phyloP scores from a whole-genome alignment of 2,329 filamentous ascomycete species.

The Colletotrichum acutatum region DNA sequence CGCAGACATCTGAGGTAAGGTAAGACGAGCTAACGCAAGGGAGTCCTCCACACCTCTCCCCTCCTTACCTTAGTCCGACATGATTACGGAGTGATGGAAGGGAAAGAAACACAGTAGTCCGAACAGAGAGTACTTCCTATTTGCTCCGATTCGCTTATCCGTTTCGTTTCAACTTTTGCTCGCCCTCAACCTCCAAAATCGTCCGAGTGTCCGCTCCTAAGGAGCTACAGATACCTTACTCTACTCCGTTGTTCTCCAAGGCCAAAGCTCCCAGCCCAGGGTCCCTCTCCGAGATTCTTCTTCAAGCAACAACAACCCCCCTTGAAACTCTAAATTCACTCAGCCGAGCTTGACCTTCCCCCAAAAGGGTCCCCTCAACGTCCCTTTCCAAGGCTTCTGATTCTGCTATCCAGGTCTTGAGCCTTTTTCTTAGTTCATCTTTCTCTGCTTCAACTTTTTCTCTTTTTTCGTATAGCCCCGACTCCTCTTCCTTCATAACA shows the following conservation, averaged over 20 bases:
- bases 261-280: neutral
- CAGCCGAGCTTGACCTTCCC: neutral
- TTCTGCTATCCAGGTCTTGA: neutral
- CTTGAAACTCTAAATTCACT: neutral
- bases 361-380: neutral
- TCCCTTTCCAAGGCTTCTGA: neutral
- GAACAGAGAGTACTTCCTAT: too few species aligned
- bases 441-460: neutral
- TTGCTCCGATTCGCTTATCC: neutral
- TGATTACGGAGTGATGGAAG: neutral
- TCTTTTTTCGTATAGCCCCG: neutral
- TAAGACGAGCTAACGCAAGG: neutral
- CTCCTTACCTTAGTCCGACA: neutral
- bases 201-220: conserved; percentile 5
- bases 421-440: neutral
- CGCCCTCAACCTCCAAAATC: neutral
- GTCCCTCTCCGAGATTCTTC: neutral
- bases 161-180: conserved; percentile 6
- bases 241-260: too few species aligned
- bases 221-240: too few species aligned
- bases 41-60: neutral
- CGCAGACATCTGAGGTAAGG: neutral
- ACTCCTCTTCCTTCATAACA: neutral
- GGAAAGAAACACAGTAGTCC: neutral
- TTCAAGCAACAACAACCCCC: neutral